Base-by-base conservation (phyloP, 176 grass and related monocot species). In the Poa pratensis region DNA sequence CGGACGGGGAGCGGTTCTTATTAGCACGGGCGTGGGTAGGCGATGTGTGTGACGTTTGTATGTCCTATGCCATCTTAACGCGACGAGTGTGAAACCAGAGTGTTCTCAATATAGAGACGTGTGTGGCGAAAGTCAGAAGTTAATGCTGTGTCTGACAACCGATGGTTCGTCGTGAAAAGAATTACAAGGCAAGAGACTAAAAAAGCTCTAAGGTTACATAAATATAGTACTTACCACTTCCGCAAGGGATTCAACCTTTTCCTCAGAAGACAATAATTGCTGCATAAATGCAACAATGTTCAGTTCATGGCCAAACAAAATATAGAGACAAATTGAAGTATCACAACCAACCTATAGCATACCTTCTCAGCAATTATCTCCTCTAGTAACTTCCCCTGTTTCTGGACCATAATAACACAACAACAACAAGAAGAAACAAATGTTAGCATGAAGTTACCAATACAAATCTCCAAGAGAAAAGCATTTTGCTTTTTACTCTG, bases 361-460 rank as follows among this genome's bases (percentile, higher is more conserved):
- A 94, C 95, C 85, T 92, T 94, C n/a, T 92, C 82, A 63, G 73
- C 76, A 79, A 45, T 69, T 85, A 92, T 85, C 83, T 90, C 78
- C 43, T 83, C 82, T 10, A 90, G 52, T 73, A 88, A 73, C 83
- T 87, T 88, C 75, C 77, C 67, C 73, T 78, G 90, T 75, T 76
- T 88, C 87, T 83, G 34, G 74, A 76, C 20, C 82, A 83, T 84
- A n/a, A n/a, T n/a, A n/a, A n/a, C n/a, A n/a, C n/a, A n/a, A n/a
- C n/a, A n/a, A 59, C 7, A 16, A 27, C 28, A 60, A 79, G n/a
- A 60, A 79, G 26, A 46, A 88, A 72, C 34, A 76, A 13, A 60
- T 43, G 12, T 53, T 63, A 82, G 12, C 19, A 72, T n/a, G 39
- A 57, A 86, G 14, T 15, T 40, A 52, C 14, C 1, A 2, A 45